Percentiles rank a stretch among this genome's conserved stretches.
phyloP scores from a whole-genome alignment of 2,329 filamentous ascomycete species.

The Dothidotthia symphoricarpi region DNA sequence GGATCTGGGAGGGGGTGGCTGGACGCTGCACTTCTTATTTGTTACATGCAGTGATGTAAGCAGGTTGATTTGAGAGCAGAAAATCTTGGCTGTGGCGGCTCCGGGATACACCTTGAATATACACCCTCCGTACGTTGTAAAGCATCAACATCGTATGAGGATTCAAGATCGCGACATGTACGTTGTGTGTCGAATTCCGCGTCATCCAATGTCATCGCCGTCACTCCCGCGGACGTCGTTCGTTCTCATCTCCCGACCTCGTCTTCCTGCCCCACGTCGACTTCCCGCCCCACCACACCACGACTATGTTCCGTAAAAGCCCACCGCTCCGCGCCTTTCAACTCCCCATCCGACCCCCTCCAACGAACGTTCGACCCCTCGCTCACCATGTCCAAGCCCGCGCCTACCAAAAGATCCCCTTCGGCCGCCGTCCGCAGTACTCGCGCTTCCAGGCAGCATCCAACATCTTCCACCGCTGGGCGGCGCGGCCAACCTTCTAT shows the following conservation, averaged over 20 bases:
- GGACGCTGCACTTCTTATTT: no score
- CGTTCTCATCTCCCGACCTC: conserved; percentile 1
- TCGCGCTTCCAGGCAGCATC: conserved; percentile 27
- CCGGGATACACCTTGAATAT: no score
- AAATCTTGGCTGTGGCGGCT: no score
- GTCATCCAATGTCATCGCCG: no score
- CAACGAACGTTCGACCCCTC: neutral
- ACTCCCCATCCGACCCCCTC: neutral
- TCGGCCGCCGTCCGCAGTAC: conserved; percentile 28
- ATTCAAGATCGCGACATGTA: no score
- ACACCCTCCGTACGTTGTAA: no score
- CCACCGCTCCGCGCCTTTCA: conserved; percentile 7
- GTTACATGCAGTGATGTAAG: no score
- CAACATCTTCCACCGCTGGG: conserved; percentile 42
- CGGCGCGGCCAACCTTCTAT: conserved; percentile 48
- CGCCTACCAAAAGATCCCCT: conserved; percentile 25
- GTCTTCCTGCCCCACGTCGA: neutral
- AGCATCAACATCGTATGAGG: no score
- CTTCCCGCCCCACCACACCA: neutral
- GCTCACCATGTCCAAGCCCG: conserved; percentile 13
- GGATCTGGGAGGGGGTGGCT: no score
- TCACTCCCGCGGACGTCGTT: conserved; percentile 7
- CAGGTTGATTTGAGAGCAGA: no score
- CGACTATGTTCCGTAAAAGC: conserved; percentile 21
- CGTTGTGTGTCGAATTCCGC: no score